phyloP scores from a whole-genome alignment of 306 rosid genomes.

The Prunus mira region DNA sequence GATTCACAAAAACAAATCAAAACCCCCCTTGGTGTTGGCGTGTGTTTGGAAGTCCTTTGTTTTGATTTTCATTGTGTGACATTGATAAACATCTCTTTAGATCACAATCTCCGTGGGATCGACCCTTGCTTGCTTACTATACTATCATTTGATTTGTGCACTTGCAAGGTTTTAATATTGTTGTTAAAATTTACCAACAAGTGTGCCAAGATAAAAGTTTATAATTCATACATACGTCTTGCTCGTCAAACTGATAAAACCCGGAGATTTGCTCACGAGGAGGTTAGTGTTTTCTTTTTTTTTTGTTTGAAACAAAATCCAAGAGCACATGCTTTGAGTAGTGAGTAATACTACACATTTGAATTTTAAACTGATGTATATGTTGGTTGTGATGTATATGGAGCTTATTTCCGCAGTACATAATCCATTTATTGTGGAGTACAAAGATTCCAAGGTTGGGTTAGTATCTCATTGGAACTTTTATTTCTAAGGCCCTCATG shows the following conservation, averaged over 20 bases:
- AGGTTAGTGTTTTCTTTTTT: slow-evolving; percentile 25
- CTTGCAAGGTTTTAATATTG: no score
- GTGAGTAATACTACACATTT: not conserved
- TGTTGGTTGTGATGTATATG: slow-evolving; percentile 37
- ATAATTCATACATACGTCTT: slow-evolving; percentile 25
- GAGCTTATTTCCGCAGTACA: slow-evolving; percentile 51
- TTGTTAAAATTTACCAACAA: no score
- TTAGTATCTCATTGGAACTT: slow-evolving; percentile 7
- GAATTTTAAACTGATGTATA: not conserved
- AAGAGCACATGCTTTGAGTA: no score
- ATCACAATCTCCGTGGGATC: no score
- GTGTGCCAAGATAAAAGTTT: not conserved
- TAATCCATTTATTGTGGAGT: slow-evolving; percentile 62
- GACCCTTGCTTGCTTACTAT: no score
- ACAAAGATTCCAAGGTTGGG: slow-evolving; percentile 65
- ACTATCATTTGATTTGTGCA: no score
- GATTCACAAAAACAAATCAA: no score
- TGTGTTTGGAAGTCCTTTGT: no score
- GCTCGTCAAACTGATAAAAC: slow-evolving; percentile 56
- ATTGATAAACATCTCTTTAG: no score
- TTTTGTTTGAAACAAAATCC: not conserved
- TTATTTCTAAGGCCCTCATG: not conserved
- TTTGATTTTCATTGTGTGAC: no score
- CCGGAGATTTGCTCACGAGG: slow-evolving; percentile 47
- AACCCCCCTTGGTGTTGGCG: no score